A percentile compares a stretch with the other conserved stretches of the same genome.
These are phyloP conservation scores for Wickerhamiella dianesei DNA, from an alignment of 805 yeast species.

Conservation along the genomic window DNA sequence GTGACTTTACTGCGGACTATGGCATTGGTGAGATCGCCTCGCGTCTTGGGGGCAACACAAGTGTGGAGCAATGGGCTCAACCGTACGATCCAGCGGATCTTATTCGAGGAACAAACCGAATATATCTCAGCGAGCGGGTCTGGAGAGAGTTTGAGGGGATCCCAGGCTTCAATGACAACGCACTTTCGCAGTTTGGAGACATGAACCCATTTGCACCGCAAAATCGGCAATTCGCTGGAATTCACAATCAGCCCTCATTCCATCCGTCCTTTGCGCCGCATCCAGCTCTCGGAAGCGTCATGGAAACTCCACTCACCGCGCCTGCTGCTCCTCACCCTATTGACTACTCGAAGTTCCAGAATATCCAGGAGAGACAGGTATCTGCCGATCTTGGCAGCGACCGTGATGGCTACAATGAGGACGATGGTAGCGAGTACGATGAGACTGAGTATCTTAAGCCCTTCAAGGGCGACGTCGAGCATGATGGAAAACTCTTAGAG, in stretches of 20 bases:
- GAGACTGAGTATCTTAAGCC: slow-evolving; percentile 19
- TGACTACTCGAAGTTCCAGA: not conserved
- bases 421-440: slow-evolving; percentile 24
- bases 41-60: slow-evolving; percentile 21
- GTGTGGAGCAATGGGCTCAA: slow-evolving; percentile 24
- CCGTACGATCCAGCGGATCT: slow-evolving; percentile 25
- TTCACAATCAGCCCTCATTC: not conserved
- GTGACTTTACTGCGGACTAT: slow-evolving; percentile 30
- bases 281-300: not conserved
- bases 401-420: slow-evolving; percentile 21
- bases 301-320: not conserved
- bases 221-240: not conserved
- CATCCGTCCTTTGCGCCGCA: not conserved
- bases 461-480: slow-evolving; percentile 21
- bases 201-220: not conserved
- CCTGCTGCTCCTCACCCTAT: not conserved
- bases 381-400: slow-evolving; percentile 10
- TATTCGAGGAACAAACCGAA: slow-evolving; percentile 25
- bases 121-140: slow-evolving; percentile 28
- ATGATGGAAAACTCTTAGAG: slow-evolving; percentile 22
- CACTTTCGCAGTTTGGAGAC: not conserved
- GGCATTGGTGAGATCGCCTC: slow-evolving; percentile 27
- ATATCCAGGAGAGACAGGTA: slow-evolving; percentile 9
- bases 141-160: slow-evolving; percentile 27
- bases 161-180: not conserved